phyloP scores from a whole-genome alignment of 225 moss, liverwort and hornwort species.

The Marchantia paleacea region DNA sequence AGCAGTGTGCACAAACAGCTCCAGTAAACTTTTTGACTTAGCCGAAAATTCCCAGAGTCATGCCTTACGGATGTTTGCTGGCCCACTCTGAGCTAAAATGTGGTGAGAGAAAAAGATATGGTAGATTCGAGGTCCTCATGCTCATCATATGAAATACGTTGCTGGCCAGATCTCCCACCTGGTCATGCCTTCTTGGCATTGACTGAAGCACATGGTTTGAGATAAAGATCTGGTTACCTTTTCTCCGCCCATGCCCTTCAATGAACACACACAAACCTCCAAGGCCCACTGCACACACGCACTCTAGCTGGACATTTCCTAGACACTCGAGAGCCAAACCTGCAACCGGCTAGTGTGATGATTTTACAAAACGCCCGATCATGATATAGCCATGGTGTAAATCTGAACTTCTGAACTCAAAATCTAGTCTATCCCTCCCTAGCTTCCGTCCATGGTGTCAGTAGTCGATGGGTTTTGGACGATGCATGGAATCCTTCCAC shows the following conservation, averaged over 20 bases:
- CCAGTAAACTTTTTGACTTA: not conserved
- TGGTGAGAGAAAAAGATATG: not conserved
- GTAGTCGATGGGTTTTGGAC: not conserved
- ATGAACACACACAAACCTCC: not conserved
- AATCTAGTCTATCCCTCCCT: no score
- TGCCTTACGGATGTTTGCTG: not conserved
- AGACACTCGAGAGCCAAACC: not conserved
- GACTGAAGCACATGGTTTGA: not conserved
- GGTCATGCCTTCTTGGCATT: not conserved
- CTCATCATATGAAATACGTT: not conserved
- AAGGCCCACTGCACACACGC: not conserved
- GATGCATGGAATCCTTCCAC: not conserved
- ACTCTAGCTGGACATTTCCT: not conserved
- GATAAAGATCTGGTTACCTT: conserved; percentile 3
- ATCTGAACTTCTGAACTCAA: not conserved
- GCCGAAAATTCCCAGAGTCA: not conserved
- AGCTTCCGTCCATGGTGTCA: not conserved
- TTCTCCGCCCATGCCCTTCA: not conserved
- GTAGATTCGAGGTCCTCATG: not conserved
- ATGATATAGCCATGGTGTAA: not conserved
- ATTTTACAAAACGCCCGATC: not conserved
- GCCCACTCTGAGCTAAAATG: not conserved
- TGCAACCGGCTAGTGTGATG: not conserved
- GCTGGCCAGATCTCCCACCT: not conserved
- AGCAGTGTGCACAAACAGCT: no score